Base-by-base conservation (phyloP, 2,329 filamentous ascomycete species). In the Scedosporium minutisporum region DNA sequence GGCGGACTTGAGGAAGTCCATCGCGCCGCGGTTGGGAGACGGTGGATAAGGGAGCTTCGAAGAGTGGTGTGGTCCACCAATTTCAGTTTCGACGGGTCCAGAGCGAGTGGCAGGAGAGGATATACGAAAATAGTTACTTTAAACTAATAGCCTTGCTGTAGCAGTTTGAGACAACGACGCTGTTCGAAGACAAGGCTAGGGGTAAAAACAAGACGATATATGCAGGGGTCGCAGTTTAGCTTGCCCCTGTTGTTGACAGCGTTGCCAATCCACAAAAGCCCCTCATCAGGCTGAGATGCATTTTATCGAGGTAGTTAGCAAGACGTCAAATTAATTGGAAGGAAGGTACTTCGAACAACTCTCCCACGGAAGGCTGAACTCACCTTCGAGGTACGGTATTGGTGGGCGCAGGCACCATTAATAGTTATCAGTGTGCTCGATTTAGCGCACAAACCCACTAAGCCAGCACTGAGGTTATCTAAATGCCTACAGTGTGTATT, bases 1-100 rank as follows among this genome's bases (percentile, higher is more conserved):
- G 61, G 95, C 95, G 65, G 93, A 97, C 78, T 97, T 97, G 72
- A 99, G 84, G 72, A 97, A 97, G 75, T 99, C 93, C 95, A 99
- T 99, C n/a, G 44, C 57, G 38, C 16, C 5, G 58, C 12, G 38
- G 55, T 12, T 16, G 16, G 55, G 55, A 14, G 27, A 16, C 5
- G 16, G n/a, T 46, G 58, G 16, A 41, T 18, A 23, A n/a, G 16
- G n/a, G 33, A 41, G 25, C 16, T 25, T n/a, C 29, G n/a, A 42
- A 18, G 29, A 10, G n/a, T 41, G 57, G 23, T 21, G 14, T 41
- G 33, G 23, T 38, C 10, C 33, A 10, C 33, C 33, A 38, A 38
- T 38, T 38, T 38, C 33, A 10, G 33, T 38, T 38, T 38, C 25
- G 29, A 9, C 29, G 29, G 29, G 29, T 33, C 6, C 7, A 14